Evolutionary conservation across 306 rosid genomes (phyloP), one percentile per base, ranked within the genome.

Genomic region (Datisca glomerata): DNA sequence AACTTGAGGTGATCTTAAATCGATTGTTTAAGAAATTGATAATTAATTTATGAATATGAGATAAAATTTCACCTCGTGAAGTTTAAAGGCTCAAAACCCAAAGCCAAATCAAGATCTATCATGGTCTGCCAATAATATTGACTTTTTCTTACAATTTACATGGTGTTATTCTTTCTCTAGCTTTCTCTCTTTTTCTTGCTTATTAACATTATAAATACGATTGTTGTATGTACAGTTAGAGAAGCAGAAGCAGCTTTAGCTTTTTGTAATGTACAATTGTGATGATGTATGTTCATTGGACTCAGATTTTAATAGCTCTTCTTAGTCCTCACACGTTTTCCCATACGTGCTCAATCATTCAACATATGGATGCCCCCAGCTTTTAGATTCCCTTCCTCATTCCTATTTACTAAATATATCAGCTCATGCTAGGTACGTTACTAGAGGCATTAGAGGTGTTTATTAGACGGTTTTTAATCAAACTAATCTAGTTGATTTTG

Each of bases 271-370:
- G 16, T 34, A 34, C 40, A 34, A 18, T 34, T 34, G 5, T 15
- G 40, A 13, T 31, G 3, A 41, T 41, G 19, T 8, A 8, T 2
- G 19, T 17, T 28, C 41, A 7, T 37, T 47, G 34, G 43, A 49
- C 2, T 11, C 6, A 24, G 21, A 43, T 9, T 14, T 19, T 33
- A 16, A 21, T n/a, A 11, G 12, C 1, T 41, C 12, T 11, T 33
- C 16, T 24, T 20, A 50, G 55, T 36, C 37, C 7, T n/a, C n/a
- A 21, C 45, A 51, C 46, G 37, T 38, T 51, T 35, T 51, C 34
- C 19, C 56, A 37, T 43, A 38, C 37, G 38, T 22, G 24, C 44
- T 51, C 47, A 51, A 51, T 51, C 46, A 51, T 51, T 6, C 33
- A 51, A 51, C 15, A 18, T 16, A 47, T 51, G 45, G 57, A 31